phyloP scores from a whole-genome alignment of 2,329 filamentous ascomycete species.

The Macrophomina tecta region DNA sequence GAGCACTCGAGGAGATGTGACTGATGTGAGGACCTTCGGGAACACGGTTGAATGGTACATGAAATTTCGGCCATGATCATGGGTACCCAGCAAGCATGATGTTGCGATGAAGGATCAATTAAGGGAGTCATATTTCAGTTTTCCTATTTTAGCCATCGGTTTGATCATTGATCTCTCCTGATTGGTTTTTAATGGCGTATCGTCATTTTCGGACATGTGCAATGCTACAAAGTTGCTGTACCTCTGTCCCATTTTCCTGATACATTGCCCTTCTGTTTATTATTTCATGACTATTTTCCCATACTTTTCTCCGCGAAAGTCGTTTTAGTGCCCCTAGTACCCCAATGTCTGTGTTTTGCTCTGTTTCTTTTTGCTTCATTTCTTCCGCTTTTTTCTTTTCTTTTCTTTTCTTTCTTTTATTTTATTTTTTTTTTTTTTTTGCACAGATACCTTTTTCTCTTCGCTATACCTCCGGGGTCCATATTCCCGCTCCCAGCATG shows the following conservation, averaged over 20 bases:
- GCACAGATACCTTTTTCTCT: slow-evolving; percentile 25
- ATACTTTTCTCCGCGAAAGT: background rate
- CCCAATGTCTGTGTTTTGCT: background rate
- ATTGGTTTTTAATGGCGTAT: background rate
- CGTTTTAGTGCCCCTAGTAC: slow-evolving; percentile 25
- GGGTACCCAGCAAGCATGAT: background rate
- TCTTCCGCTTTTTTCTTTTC: background rate
- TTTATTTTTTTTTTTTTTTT: background rate
- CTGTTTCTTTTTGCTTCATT: background rate
- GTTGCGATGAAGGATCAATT: slow-evolving; percentile 22
- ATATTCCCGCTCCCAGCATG: slow-evolving; percentile 10
- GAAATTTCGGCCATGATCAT: slow-evolving; percentile 11
- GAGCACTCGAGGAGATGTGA: background rate
- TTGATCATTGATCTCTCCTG: background rate
- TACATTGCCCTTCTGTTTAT: background rate
- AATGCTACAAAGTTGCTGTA: background rate
- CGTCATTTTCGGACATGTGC: background rate
- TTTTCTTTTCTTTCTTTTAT: no score
- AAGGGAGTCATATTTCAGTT: background rate
- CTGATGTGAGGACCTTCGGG: background rate
- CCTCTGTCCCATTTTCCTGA: background rate
- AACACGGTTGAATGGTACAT: background rate
- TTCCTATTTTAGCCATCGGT: background rate
- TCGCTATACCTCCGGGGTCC: background rate
- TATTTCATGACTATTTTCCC: background rate